Evolutionary conservation across 2,329 filamentous ascomycete species (phyloP), one percentile per base, ranked within the genome.

Genomic region (Talaromyces sp.): DNA sequence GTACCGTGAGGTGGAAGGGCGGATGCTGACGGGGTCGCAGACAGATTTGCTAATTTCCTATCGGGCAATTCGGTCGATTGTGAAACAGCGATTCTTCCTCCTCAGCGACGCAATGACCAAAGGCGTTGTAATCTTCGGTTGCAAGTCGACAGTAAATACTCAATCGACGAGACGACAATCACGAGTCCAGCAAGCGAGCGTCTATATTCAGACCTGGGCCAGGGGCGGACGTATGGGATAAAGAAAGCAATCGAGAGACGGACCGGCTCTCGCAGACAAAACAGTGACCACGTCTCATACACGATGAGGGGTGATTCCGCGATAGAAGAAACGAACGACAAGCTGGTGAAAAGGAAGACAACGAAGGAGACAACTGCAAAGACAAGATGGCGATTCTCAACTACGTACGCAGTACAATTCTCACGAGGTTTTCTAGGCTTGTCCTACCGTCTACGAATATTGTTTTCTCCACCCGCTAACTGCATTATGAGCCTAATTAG

Each of bases 221-320:
- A 68, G 66, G 52, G 65, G 64, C 60, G 64, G 35, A 63, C 37
- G 33, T 56, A 35, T 31, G 27, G 61, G 13, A 61, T 61, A 65
- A 65, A 65, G 67, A 68, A 70, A 68, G 66, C 61, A 66, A 73
- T 74, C 70, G 65, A 67, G 69, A 73, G 73, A 63, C 60, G 65
- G 60, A 37, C 60, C 64, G 60, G 64, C 74, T 75, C 73, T 77
- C 74, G 74, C 74, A 72, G 72, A 70, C 27, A 52, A 61, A 75
- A 74, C 74, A 70, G 69, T 73, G 71, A 67, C 69, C 66, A 74
- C 74, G 74, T 56, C 64, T 62, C 52, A 74, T 64, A 66, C 65
- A 62, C 65, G 68, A 70, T 62, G 67, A 22, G 65, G 66, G 62
- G 64, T 62, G 63, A 66, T 63, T 63, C 64, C 62, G 68, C 66